Evolutionary conservation across 169 alveolate genomes (phyloP).

Genomic region (Babesia bigemina): DNA sequence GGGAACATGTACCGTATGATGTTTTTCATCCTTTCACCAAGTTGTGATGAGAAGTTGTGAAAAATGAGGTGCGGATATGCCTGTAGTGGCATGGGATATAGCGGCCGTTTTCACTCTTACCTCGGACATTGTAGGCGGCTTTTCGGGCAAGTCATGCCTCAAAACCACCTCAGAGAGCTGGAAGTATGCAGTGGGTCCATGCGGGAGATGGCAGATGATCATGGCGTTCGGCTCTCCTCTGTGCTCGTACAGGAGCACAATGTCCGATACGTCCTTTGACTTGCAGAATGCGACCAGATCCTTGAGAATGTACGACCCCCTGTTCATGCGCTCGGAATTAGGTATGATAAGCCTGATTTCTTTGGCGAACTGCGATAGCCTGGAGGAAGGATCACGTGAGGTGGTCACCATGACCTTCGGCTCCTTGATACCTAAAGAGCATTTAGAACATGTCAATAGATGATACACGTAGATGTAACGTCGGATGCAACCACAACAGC

Average conservation of each 20-base stretch:
- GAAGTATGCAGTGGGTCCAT: constrained; percentile 99
- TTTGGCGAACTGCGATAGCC: constrained; percentile 93
- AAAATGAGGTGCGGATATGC: constrained; percentile 95
- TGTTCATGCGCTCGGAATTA: constrained; percentile 92
- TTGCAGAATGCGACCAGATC: constrained; percentile 92
- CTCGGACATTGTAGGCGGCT: constrained; percentile 93
- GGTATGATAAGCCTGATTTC: constrained; percentile 95
- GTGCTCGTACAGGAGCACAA: constrained; percentile 79
- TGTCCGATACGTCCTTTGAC: constrained; percentile 92
- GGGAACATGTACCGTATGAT: constrained; percentile 93
- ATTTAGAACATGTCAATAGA: constrained; percentile 72
- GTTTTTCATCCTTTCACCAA: constrained; percentile 92
- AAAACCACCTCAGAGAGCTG: constrained; percentile 93
- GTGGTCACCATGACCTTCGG: constrained; percentile 97
- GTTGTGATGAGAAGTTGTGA: constrained; percentile 89
- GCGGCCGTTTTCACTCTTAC: constrained; percentile 32
- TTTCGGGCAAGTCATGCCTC: constrained; percentile 96
- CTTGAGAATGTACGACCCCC: constrained; percentile 95
- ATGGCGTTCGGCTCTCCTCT: constrained; percentile 96
- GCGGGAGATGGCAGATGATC: constrained; percentile 97
- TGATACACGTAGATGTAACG: constrained; percentile 79
- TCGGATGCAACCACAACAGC: neutral
- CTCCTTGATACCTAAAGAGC: constrained; percentile 84
- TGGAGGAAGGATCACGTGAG: constrained; percentile 92
- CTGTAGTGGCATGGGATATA: neutral